phyloP scores from a whole-genome alignment of 163 green algal genomes.

The Volvox carteri region DNA sequence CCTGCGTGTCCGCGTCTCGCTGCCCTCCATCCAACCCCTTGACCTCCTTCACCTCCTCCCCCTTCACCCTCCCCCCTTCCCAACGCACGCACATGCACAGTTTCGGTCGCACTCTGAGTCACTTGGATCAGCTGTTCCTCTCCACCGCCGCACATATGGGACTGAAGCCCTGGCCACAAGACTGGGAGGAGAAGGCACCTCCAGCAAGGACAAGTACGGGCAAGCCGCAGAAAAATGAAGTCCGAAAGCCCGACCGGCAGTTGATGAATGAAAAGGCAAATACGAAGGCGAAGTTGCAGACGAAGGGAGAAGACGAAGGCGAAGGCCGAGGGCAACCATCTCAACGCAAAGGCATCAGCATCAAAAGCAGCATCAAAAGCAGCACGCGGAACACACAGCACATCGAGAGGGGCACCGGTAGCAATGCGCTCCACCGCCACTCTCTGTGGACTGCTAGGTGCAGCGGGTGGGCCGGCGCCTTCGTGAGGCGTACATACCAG shows the following conservation, averaged over 20 bases:
- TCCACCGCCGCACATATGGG: not conserved
- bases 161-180: constrained; percentile 2
- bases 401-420: no score
- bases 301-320: not conserved
- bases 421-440: no score
- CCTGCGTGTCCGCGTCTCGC: no score
- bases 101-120: not conserved
- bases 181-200: not conserved
- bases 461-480: no score
- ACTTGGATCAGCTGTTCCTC: constrained; percentile 31
- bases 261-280: not conserved
- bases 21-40: not conserved
- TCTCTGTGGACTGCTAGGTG: no score
- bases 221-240: no score
- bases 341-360: not conserved
- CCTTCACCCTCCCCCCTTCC: not conserved
- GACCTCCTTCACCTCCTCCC: not conserved
- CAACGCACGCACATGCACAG: not conserved
- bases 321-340: not conserved
- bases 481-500: no score
- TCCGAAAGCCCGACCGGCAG: no score
- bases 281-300: not conserved
- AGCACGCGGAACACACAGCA: no score
- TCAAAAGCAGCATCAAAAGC: not conserved
- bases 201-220: no score